Percentiles rank a stretch among this genome's conserved stretches.
phyloP scores from a whole-genome alignment of 2,329 filamentous ascomycete species.

The Curvularia spicifera region DNA sequence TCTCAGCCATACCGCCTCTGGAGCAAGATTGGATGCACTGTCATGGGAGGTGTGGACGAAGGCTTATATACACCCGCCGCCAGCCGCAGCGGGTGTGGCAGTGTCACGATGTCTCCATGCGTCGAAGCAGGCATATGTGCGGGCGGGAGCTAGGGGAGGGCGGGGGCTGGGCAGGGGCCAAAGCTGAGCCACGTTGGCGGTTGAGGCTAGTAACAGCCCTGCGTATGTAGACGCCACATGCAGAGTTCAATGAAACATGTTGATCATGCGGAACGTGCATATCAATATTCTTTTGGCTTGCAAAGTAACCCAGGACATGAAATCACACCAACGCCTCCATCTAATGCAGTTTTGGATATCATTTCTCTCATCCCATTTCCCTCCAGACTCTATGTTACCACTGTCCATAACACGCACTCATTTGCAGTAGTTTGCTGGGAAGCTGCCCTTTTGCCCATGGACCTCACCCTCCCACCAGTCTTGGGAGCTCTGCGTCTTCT shows the following conservation, averaged over 20 bases:
- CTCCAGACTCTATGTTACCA: neutral
- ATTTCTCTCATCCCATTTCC: neutral
- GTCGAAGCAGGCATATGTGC: constrained; percentile 1
- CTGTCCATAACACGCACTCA: constrained; percentile 16
- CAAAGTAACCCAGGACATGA: neutral
- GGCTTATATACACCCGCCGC: constrained; percentile 10
- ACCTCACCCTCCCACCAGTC: constrained; percentile 90
- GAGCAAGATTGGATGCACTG: neutral
- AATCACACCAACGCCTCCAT: constrained; percentile 21
- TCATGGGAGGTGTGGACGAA: neutral
- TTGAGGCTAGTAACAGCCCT: neutral
- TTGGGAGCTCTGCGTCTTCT: constrained; percentile 79
- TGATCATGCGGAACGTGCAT: neutral
- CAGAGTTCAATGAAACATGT: neutral
- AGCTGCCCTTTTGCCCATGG: constrained; percentile 70
- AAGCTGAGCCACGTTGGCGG: constrained; percentile 1
- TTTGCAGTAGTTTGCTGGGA: constrained; percentile 84
- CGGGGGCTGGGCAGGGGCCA: constrained; percentile 14
- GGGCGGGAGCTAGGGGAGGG: constrained; percentile 7
- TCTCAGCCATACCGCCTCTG: constrained; percentile 26
- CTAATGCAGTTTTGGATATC: constrained; percentile 38
- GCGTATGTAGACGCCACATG: neutral
- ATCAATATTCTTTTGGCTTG: neutral
- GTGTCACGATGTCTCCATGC: constrained; percentile 12
- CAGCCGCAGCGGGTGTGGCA: constrained; percentile 8